Percentiles rank a stretch among this genome's conserved stretches.
These are phyloP conservation scores for Coniochaeta pulveracea DNA, from an alignment of 2,329 filamentous ascomycete genomes.

Conservation along the genomic window DNA sequence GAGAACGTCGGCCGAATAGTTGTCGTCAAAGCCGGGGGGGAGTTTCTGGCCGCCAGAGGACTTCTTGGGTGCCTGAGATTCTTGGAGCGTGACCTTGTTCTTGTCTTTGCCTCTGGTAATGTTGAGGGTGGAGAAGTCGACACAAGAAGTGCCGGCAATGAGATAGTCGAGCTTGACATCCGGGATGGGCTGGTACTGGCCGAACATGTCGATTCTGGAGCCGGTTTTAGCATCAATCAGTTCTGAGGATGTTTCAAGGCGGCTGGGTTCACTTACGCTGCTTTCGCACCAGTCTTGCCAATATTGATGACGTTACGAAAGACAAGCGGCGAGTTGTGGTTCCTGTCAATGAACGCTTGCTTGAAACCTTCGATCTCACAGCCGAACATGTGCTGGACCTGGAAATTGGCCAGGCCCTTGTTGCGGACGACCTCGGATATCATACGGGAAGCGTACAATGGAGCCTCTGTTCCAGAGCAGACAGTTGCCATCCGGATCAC, in stretches of 20 bases:
- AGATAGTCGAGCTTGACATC: constrained; percentile 45
- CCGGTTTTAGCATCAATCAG: constrained; percentile 4
- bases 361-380: constrained; percentile 54
- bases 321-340: constrained; percentile 38
- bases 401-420: constrained; percentile 21
- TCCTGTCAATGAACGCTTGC: constrained; percentile 52
- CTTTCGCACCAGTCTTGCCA: constrained; percentile 19
- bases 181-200: constrained; percentile 45
- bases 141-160: constrained; percentile 64
- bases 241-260: too few species aligned
- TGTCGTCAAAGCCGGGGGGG: too few species aligned
- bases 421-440: too few species aligned
- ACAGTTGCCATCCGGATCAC: constrained; percentile 61
- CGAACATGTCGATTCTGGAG: constrained; percentile 54
- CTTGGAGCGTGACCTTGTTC: neutral
- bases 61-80: too few species aligned
- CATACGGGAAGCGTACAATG: too few species aligned
- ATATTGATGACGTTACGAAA: constrained; percentile 51
- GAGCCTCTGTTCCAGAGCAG: constrained; percentile 70
- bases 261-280: constrained; percentile 29
- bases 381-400: constrained; percentile 45
- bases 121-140: constrained; percentile 63
- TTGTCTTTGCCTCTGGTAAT: constrained; percentile 30
- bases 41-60: too few species aligned
- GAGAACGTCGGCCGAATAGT: constrained; percentile 22